These are phyloP conservation scores for Phytophthora multivora DNA, from an alignment of 352 stramenopile genomes.

Conservation along the genomic window DNA sequence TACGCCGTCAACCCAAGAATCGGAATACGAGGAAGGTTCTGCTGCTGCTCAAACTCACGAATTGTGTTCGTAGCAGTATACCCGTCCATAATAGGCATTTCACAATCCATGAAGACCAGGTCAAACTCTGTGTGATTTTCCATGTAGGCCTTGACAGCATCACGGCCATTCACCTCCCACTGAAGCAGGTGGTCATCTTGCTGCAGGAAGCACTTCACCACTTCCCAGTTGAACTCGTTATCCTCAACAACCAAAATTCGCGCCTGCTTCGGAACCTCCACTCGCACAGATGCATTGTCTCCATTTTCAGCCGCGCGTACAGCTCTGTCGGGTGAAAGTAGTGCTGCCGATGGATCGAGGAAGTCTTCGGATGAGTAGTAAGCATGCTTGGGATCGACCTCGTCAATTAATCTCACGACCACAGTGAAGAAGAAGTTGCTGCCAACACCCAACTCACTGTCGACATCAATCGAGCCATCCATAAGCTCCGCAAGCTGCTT, in stretches of 20 bases:
- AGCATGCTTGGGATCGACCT: conserved; percentile 38
- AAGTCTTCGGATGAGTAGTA: conserved; percentile 59
- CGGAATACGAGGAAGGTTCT: conserved; percentile 53
- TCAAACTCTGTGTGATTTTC: conserved; percentile 54
- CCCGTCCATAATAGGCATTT: conserved; percentile 81
- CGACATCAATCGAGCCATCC: conserved; percentile 82
- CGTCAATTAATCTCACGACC: conserved; percentile 59
- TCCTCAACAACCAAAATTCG: conserved; percentile 70
- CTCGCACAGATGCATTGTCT: conserved; percentile 15
- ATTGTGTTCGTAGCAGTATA: conserved; percentile 63
- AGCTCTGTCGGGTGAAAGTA: conserved; percentile 16
- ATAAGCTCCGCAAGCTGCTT: conserved; percentile 88
- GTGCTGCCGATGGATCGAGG: conserved; percentile 30
- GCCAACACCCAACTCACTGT: conserved; percentile 68
- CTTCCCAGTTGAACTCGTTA: conserved; percentile 79
- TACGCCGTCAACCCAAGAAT: conserved; percentile 68
- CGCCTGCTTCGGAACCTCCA: conserved; percentile 44
- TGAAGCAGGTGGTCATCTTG: conserved; percentile 65
- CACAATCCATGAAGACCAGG: conserved; percentile 76
- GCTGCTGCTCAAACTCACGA: conserved; percentile 53
- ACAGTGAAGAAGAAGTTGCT: conserved; percentile 85
- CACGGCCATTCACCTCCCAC: conserved; percentile 63
- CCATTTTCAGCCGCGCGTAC: conserved; percentile 41
- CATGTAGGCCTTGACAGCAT: conserved; percentile 60
- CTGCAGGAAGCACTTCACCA: conserved; percentile 71